phyloP scores from a whole-genome alignment of 1,284 basidiomycete species.

The Mycena sp. region DNA sequence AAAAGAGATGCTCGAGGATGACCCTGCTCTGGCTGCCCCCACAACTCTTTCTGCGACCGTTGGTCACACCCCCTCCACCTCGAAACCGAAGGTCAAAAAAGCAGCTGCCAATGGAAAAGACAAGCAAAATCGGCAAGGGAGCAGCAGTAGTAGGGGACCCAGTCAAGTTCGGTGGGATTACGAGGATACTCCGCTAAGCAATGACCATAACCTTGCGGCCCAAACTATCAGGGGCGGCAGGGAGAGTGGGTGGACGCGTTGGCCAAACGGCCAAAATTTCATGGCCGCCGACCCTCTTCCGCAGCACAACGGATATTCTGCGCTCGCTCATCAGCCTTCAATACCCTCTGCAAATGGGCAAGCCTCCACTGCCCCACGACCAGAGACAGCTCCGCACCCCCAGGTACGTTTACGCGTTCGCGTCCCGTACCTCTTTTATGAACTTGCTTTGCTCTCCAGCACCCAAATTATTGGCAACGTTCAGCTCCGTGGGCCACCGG shows the following conservation, averaged over 20 bases:
- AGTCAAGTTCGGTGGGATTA: constrained; percentile 43
- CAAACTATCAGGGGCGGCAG: constrained; percentile 21
- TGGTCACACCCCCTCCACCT: constrained; percentile 41
- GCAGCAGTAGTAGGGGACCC: constrained; percentile 32
- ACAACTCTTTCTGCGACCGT: constrained; percentile 34
- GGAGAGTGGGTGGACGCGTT: constrained; percentile 31
- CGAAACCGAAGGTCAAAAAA: constrained; percentile 49
- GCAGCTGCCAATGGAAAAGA: constrained; percentile 52
- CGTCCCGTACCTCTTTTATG: background rate
- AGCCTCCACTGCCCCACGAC: constrained; percentile 36
- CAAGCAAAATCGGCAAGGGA: constrained; percentile 48
- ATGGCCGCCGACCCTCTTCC: constrained; percentile 29
- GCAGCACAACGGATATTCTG: constrained; percentile 37
- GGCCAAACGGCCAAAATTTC: constrained; percentile 32
- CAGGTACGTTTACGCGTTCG: constrained; percentile 15
- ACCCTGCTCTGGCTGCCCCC: constrained; percentile 55
- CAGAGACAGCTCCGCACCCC: constrained; percentile 37
- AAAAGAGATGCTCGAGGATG: constrained; percentile 66
- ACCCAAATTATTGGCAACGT: constrained; percentile 30
- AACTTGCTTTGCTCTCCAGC: constrained; percentile 10
- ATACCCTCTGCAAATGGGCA: constrained; percentile 42
- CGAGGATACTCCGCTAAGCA: constrained; percentile 31
- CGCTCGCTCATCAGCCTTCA: constrained; percentile 35
- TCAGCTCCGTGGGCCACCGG: constrained; percentile 21
- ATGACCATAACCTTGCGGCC: constrained; percentile 29